Evolutionary conservation across 345 rosid genomes (phyloP), one percentile per base, ranked within the genome.

Genomic region (Eucalyptus marginata): DNA sequence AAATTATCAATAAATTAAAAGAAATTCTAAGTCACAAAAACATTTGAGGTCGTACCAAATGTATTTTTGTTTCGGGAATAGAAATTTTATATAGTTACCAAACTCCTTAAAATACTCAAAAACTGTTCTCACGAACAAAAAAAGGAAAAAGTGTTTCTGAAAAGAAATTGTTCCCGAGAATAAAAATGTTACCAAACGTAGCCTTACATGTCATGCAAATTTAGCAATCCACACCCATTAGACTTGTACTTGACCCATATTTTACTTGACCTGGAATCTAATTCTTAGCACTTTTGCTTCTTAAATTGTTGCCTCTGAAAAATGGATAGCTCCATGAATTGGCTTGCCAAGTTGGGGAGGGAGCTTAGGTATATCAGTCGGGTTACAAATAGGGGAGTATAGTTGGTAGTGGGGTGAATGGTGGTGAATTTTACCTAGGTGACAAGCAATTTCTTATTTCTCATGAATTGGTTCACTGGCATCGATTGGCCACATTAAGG

Each of bases 291-390:
- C 10, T 64, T n/a, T 64, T n/a, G 8, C 76, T 64, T n/a, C 76
- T 64, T n/a, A n/a, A 64, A 14, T 13, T n/a, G 20, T 64, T 64
- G 76, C 36, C 5, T n/a, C 1, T 1, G 40, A n/a, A 4, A 17
- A n/a, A 64, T 64, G 76, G 36, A 4, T 4, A 14, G 20, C 40
- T 64, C 10, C 36, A 4, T n/a, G 20, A 7, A 64, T 64, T 64
- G 76, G 40, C 10, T n/a, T 14, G 76, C 76, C 68, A 64, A 14
- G 76, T 64, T 64, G 40, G 76, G n/a, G 76, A 64, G 76, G 36
- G 40, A 64, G 6, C 20, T 64, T 0, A 1, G 2, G 10, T 64
- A 8, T 1, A 0, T 7, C 0, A 10, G 33, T n/a, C 1, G 0
- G 33, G 31, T 62, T 62, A 62, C 4, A 29, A 17, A 62, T 0